phyloP scores from a whole-genome alignment of 495 filamentous ascomycete genomes.

The Neurospora terricola region DNA sequence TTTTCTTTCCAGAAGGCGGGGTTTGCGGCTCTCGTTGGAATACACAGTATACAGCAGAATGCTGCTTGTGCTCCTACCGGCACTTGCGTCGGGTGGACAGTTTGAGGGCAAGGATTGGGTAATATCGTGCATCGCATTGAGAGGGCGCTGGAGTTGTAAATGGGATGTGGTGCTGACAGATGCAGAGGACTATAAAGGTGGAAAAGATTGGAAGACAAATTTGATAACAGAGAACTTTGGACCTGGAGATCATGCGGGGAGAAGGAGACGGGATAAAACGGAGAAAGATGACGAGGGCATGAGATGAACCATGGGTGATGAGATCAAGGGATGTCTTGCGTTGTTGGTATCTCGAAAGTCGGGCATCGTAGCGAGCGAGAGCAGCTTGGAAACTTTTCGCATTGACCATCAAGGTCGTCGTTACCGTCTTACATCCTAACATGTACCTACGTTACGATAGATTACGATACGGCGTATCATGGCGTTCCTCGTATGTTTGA shows the following conservation, averaged over 20 bases:
- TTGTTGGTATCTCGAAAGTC: neutral
- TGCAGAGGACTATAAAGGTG: neutral
- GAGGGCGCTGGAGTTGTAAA: neutral
- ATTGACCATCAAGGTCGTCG: neutral
- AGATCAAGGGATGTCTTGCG: neutral
- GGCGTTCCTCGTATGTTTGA: neutral
- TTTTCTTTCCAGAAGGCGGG: neutral
- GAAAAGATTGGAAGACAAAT: neutral
- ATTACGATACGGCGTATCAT: neutral
- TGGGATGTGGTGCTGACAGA: neutral
- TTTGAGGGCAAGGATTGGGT: neutral
- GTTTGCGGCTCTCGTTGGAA: neutral
- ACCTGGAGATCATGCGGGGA: neutral
- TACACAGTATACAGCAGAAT: neutral
- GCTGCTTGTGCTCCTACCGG: neutral
- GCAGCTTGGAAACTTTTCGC: neutral
- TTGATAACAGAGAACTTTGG: neutral
- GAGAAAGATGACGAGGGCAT: neutral
- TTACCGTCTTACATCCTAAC: neutral
- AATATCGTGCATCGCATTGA: neutral
- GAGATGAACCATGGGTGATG: neutral
- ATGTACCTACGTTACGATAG: neutral
- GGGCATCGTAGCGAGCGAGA: neutral
- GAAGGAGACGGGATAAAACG: neutral
- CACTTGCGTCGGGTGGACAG: neutral